A percentile compares a stretch with the other conserved stretches of the same genome.
phyloP scores from a whole-genome alignment of 192 early-diverging fungal species.

The Dissophora globulifera region DNA sequence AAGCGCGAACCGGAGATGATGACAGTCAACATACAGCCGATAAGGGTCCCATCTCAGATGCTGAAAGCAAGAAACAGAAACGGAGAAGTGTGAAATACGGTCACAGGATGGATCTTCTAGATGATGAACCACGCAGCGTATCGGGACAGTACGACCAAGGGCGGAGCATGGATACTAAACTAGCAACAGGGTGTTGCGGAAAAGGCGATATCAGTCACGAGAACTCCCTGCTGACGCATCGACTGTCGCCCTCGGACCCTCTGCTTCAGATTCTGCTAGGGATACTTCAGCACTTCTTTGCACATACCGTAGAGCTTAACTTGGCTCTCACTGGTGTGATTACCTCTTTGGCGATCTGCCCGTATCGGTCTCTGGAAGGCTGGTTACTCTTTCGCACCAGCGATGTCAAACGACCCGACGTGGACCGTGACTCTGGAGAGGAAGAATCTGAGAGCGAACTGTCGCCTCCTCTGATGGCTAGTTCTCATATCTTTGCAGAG shows the following conservation, averaged over 20 bases:
- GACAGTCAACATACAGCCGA: slow-evolving; percentile 16
- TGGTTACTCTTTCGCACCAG: slow-evolving; percentile 66
- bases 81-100: slow-evolving; percentile 63
- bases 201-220: not conserved
- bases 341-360: slow-evolving; percentile 80
- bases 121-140: slow-evolving; percentile 11
- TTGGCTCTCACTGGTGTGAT: slow-evolving; percentile 93
- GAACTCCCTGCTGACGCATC: slow-evolving; percentile 49
- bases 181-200: not conserved
- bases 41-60: slow-evolving; percentile 17
- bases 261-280: slow-evolving; percentile 73
- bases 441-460: slow-evolving; percentile 27
- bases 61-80: slow-evolving; percentile 52
- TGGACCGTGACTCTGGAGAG: slow-evolving; percentile 49
- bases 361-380: slow-evolving; percentile 78
- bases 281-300: slow-evolving; percentile 81
- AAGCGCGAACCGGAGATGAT: slow-evolving; percentile 32
- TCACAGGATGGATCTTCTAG: slow-evolving; percentile 39
- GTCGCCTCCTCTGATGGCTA: not conserved
- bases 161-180: slow-evolving; percentile 25
- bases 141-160: slow-evolving; percentile 7
- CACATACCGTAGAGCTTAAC: slow-evolving; percentile 88
- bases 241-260: slow-evolving; percentile 68
- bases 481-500: not conserved
- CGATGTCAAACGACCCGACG: slow-evolving; percentile 49